Evolutionary conservation across 305 asterid genomes (phyloP), one percentile per base, ranked within the genome.

Genomic region (Fraxinus angustifolia): DNA sequence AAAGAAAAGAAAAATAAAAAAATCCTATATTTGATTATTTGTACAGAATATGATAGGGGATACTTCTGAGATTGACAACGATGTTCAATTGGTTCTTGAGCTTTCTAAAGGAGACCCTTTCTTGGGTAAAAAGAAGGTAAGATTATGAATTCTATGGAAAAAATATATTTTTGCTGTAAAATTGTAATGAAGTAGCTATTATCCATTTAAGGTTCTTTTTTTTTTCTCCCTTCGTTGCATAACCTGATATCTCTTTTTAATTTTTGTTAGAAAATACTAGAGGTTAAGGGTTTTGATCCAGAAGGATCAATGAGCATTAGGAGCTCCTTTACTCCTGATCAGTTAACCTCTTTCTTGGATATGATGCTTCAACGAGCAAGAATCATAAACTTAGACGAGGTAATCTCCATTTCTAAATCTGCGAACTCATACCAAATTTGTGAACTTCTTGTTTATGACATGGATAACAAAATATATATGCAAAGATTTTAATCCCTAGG

Each of bases 351-450:
- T 75, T 76, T 79, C 75, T 79, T 90, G 48, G 82, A 84, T 53
- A 26, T 40, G 77, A 81, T 90, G 91, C 89, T 90, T 79, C 89
- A 85, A 83, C 85, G 83, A 75, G 97, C 95, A 23, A 89, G 98
- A 88, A 84, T 90, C 85, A 78, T 88, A 73, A 84, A 86, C 86
- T 87, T 90, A 80, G 90, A 92, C 58, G 97, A 95, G 98, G 98
- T 94, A 82, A 60, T 81, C 48, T 21, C 82, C 72, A 34, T 23
- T 83, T 48, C 62, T 76, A 10, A 30, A 71, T 53, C 80, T 71
- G 48, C 79, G 53, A 75, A 76, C 80, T 78, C 71, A 30, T 11
- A 35, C n/a, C 65, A 31, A 79, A 73, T 79, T 78, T 31, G 77
- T 35, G 19, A 33, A 70, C 42, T 70, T 30, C 75, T 70, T 14